phyloP scores from a whole-genome alignment of 768 basidiomycete species.

The Nidularia pulvinata region DNA sequence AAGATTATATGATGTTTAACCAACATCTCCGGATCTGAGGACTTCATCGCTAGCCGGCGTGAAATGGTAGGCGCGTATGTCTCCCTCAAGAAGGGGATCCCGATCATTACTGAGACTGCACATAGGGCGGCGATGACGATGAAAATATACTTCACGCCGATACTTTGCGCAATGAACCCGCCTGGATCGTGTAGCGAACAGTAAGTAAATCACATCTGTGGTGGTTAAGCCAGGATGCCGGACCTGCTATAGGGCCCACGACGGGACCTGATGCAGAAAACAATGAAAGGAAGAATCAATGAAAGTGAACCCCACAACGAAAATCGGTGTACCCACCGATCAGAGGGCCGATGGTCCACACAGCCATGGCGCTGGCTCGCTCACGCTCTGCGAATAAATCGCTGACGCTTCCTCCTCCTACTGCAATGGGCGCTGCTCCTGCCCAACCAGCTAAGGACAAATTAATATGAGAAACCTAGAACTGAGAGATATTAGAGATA shows the following conservation, averaged over 20 bases:
- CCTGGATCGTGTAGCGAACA: conserved; percentile 21
- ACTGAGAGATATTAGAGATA: too few relatives aligned
- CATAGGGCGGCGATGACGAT: conserved; percentile 44
- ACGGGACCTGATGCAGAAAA: conserved; percentile 31
- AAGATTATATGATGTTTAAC: conserved; percentile 22
- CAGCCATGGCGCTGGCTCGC: conserved; percentile 63
- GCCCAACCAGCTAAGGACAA: conserved; percentile 51
- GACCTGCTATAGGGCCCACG: conserved; percentile 52
- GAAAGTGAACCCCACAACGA: too few relatives aligned
- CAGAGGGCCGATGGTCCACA: conserved; percentile 65
- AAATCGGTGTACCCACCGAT: conserved; percentile 32
- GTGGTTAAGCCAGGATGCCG: neutral
- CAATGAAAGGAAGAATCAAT: too few relatives aligned
- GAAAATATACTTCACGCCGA: conserved; percentile 66
- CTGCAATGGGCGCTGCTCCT: conserved; percentile 63
- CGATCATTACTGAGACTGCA: conserved; percentile 40
- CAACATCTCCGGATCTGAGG: conserved; percentile 45
- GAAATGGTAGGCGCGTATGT: conserved; percentile 77
- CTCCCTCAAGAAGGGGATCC: conserved; percentile 66
- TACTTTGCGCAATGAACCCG: conserved; percentile 58
- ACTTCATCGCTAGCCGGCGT: conserved; percentile 33
- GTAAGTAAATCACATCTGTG: neutral
- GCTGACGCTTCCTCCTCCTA: conserved; percentile 61
- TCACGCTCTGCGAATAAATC: conserved; percentile 67
- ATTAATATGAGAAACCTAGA: too few relatives aligned